Conservation (phyloP, 768 basidiomycete species). For the Cystobasidium ongulense region DNA sequence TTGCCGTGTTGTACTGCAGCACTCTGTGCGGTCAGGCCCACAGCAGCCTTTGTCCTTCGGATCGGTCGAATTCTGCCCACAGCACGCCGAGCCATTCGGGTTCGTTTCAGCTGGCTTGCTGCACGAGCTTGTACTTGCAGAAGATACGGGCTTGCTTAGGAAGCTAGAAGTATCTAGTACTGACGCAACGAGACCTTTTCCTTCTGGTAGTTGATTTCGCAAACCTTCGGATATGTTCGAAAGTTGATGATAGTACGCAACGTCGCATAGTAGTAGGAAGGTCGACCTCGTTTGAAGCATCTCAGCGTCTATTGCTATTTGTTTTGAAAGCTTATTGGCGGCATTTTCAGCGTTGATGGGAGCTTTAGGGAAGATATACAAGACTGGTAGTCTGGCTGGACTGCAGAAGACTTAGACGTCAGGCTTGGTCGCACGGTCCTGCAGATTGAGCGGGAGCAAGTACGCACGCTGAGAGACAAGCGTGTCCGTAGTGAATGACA, state of each 20-base stretch:
- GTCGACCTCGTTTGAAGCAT: slow-evolving; percentile 39
- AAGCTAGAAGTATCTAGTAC: not conserved
- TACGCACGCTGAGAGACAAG: slow-evolving; percentile 81
- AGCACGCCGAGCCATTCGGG: not conserved
- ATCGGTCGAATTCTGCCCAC: not conserved
- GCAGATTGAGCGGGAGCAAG: not conserved
- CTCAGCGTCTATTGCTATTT: slow-evolving; percentile 13
- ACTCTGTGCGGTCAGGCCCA: not conserved
- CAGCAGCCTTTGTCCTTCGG: not conserved
- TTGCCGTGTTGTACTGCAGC: not conserved
- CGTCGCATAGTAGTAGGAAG: slow-evolving; percentile 64
- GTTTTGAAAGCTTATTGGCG: slow-evolving; percentile 36
- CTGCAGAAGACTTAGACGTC: slow-evolving; percentile 47
- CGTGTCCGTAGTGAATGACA: slow-evolving; percentile 91
- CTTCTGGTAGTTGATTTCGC: not conserved
- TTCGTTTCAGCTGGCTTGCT: not conserved
- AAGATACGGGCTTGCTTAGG: not conserved
- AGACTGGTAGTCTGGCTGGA: slow-evolving; percentile 74
- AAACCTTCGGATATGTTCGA: not conserved
- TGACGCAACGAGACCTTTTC: not conserved
- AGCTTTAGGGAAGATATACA: slow-evolving; percentile 81
- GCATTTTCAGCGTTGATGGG: slow-evolving; percentile 52
- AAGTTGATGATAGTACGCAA: slow-evolving; percentile 52
- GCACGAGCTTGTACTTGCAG: not conserved
- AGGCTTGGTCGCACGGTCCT: not conserved